Conservation (phyloP, 2,329 filamentous ascomycete species). For the Tolypocladium endophyticum region DNA sequence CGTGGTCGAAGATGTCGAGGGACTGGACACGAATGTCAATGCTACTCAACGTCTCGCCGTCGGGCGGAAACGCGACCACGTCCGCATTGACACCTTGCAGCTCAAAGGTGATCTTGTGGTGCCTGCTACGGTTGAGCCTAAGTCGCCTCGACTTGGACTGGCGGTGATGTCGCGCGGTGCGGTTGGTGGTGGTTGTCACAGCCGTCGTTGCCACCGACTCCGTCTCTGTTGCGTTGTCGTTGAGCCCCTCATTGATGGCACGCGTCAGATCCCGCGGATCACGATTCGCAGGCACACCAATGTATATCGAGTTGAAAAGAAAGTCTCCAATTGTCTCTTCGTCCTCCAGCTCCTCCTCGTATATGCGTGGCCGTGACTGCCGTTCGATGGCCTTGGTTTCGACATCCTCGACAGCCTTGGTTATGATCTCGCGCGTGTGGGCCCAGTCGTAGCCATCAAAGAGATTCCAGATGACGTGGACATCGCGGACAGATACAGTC, state of each 20-base stretch:
- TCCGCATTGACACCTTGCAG: constrained; percentile 76
- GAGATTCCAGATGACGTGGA: constrained; percentile 94
- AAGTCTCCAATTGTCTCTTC: constrained; percentile 88
- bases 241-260: constrained; percentile 79
- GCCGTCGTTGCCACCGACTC: constrained; percentile 78
- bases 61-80: constrained; percentile 67
- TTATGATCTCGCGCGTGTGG: constrained; percentile 74
- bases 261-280: constrained; percentile 73
- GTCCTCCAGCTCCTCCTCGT: constrained; percentile 65
- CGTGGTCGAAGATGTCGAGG: constrained; percentile 85
- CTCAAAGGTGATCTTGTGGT: constrained; percentile 94
- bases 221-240: constrained; percentile 79
- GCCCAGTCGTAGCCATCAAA: constrained; percentile 98
- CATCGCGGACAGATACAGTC: constrained; percentile 68
- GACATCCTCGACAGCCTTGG: constrained; percentile 78
- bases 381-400: constrained; percentile 74
- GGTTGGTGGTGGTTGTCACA: constrained; percentile 46
- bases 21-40: constrained; percentile 74
- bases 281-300: constrained; percentile 76
- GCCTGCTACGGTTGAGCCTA: constrained; percentile 72
- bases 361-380: constrained; percentile 45
- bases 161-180: constrained; percentile 28
- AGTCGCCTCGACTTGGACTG: constrained; percentile 47
- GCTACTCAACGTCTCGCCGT: constrained; percentile 74
- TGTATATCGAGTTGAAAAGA: constrained; percentile 97